Evolutionary conservation across 129 eudicot species (phyloP).

Genomic region (Artemisia tridentata): DNA sequence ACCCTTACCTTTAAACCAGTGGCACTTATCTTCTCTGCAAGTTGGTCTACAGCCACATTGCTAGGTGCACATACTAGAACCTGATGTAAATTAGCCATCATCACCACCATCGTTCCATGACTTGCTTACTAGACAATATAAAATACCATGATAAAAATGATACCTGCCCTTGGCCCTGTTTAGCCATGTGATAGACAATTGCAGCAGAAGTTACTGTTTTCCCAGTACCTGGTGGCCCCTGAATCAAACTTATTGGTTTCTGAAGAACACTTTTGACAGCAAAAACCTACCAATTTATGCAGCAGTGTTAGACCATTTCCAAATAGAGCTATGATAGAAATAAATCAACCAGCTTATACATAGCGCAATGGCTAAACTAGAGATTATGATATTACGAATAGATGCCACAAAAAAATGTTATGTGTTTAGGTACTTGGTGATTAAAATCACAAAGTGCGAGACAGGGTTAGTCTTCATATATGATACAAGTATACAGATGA

Average conservation of each 20-base stretch:
- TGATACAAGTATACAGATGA: neutral
- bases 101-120: neutral
- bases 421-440: too few relatives aligned
- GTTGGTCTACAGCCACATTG: constrained; percentile 95
- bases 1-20: constrained; percentile 83
- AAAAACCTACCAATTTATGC: constrained; percentile 52
- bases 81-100: constrained; percentile 31
- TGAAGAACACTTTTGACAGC: constrained; percentile 96
- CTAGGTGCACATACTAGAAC: constrained; percentile 98
- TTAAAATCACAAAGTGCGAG: too few relatives aligned
- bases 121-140: neutral
- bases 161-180: constrained; percentile 99
- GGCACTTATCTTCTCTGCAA: constrained; percentile 94
- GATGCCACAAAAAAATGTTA: too few relatives aligned
- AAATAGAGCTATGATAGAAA: too few relatives aligned
- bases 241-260: constrained; percentile 92
- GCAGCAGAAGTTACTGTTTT: constrained; percentile 98
- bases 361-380: too few relatives aligned
- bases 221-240: constrained; percentile 98
- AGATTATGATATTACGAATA: too few relatives aligned
- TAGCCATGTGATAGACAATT: constrained; percentile 97
- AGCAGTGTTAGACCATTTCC: too few relatives aligned
- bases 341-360: too few relatives aligned
- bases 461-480: too few relatives aligned
- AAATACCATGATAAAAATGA: neutral